These are phyloP conservation scores for Collybia nuda DNA, from an alignment of 768 basidiomycete genomes.

Conservation along the genomic window DNA sequence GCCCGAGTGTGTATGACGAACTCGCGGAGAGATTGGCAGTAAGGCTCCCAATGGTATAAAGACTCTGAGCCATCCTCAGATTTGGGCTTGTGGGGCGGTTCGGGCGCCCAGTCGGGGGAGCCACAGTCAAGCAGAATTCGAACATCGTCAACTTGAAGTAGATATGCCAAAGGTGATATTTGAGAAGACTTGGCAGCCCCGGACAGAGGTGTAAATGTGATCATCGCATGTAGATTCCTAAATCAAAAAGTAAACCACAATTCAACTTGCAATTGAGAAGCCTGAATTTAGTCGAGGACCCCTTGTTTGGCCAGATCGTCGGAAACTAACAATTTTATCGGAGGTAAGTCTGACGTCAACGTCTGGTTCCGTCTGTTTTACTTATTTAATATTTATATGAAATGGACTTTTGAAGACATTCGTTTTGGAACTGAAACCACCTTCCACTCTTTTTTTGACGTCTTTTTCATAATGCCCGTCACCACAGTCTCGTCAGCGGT, in stretches of 20 bases:
- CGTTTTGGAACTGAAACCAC: background rate
- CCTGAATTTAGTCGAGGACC: too few species aligned
- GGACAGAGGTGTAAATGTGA: conserved; percentile 91
- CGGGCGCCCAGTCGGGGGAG: conserved; percentile 82
- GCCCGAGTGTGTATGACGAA: conserved; percentile 32
- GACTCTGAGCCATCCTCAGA: conserved; percentile 27
- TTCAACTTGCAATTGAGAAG: too few species aligned
- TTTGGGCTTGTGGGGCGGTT: conserved; percentile 37
- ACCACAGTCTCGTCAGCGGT: conserved; percentile 52
- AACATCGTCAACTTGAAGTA: conserved; percentile 93
- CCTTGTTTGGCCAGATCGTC: background rate
- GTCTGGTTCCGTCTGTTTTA: too few species aligned
- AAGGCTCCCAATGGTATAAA: conserved; percentile 55
- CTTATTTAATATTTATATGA: too few species aligned
- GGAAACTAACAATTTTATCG: background rate
- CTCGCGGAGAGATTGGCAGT: conserved; percentile 69
- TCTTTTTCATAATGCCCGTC: conserved; percentile 41
- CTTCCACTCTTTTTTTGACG: background rate
- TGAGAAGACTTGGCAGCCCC: conserved; percentile 73
- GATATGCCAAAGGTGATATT: conserved; percentile 72
- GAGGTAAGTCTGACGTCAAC: background rate
- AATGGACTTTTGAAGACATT: too few species aligned
- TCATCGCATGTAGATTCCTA: conserved; percentile 57
- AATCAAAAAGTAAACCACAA: too few species aligned
- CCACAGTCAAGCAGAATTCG: conserved; percentile 94